These are phyloP conservation scores for Tolypocladium guangdongense DNA, from an alignment of 2,329 filamentous ascomycete species.

Conservation along the genomic window DNA sequence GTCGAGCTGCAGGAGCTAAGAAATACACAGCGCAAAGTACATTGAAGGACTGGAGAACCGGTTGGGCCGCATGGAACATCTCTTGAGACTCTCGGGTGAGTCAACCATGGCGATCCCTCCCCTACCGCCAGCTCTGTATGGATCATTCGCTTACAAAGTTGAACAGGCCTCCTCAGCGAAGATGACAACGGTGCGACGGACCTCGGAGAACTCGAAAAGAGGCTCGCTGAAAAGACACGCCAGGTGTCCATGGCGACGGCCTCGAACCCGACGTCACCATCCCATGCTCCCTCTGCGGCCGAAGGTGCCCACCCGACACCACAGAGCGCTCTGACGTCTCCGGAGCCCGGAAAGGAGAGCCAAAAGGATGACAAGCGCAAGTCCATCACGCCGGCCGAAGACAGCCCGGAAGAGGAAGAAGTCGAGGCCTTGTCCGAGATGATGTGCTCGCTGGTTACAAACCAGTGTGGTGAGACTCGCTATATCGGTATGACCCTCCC, in stretches of 20 bases:
- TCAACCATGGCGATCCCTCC: background rate
- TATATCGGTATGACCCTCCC: constrained; percentile 63
- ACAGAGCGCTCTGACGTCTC: constrained; percentile 44
- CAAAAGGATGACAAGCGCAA: constrained; percentile 22
- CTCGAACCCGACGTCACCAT: constrained; percentile 42
- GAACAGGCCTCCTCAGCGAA: constrained; percentile 62
- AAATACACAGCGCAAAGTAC: constrained; percentile 68
- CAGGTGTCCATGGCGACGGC: constrained; percentile 32
- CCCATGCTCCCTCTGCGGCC: constrained; percentile 31
- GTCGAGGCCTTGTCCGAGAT: constrained; percentile 88
- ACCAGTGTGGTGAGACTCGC: constrained; percentile 85
- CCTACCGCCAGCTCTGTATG: background rate
- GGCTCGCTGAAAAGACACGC: constrained; percentile 48
- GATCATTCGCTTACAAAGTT: background rate
- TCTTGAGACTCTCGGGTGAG: constrained; percentile 70
- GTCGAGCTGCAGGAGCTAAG: constrained; percentile 8
- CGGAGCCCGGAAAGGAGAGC: constrained; percentile 27
- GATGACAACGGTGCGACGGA: constrained; percentile 81
- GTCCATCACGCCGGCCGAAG: constrained; percentile 27
- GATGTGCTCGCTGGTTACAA: constrained; percentile 97
- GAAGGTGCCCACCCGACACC: constrained; percentile 36
- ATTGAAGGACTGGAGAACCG: constrained; percentile 95
- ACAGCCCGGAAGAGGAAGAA: constrained; percentile 47
- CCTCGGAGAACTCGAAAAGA: constrained; percentile 76
- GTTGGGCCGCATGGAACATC: constrained; percentile 87